Evolutionary conservation across 2,329 filamentous ascomycete species (phyloP).

Genomic region (Ascochyta clinopodiicola): DNA sequence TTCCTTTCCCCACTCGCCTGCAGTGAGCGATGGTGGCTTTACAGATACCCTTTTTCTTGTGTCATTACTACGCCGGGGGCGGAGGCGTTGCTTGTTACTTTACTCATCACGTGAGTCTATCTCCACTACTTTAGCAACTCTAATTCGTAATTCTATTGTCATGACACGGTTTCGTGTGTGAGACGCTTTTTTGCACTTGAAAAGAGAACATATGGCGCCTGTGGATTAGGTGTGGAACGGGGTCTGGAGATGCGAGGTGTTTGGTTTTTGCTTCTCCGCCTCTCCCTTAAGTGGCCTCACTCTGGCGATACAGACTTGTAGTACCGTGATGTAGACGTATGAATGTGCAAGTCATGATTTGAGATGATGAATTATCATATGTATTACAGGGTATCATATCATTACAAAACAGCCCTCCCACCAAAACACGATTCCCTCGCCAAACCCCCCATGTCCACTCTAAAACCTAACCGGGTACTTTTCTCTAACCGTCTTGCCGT

Average conservation of each 20-base stretch:
- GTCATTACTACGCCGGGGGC: background rate
- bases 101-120: background rate
- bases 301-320: no score
- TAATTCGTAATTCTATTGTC: constrained; percentile 6
- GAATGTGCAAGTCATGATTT: background rate
- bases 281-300: no score
- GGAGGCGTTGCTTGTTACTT: background rate
- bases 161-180: background rate
- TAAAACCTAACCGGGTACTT: constrained; percentile 36
- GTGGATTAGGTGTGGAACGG: no score
- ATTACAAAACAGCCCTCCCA: no score
- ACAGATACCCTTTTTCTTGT: constrained; percentile 1
- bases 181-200: no score
- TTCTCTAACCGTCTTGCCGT: constrained; percentile 40
- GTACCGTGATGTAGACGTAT: no score
- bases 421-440: no score
- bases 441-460: background rate
- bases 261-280: no score
- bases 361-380: background rate
- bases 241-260: no score
- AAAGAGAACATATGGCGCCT: no score
- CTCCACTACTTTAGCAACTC: background rate
- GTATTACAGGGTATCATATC: constrained; percentile 6
- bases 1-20: background rate
- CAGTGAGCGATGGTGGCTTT: background rate